phyloP scores from a whole-genome alignment of 495 filamentous ascomycete genomes.

The Neohortaea acidophila region DNA sequence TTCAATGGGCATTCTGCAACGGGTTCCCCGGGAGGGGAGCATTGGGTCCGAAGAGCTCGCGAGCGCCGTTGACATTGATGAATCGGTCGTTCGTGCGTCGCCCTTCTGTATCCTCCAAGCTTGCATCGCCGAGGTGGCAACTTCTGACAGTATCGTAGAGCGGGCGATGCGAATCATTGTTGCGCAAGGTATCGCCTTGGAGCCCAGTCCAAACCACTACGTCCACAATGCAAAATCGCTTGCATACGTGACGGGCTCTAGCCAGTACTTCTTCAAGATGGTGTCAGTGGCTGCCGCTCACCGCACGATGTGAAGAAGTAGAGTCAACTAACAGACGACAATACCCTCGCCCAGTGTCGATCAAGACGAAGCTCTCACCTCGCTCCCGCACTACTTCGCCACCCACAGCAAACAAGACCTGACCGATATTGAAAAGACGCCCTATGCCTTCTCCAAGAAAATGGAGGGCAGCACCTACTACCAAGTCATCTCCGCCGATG shows the following conservation, averaged over 20 bases:
- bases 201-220: constrained; percentile 18
- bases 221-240: constrained; percentile 20
- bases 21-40: constrained; percentile 18
- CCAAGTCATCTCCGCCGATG: constrained; percentile 16
- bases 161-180: constrained; percentile 20
- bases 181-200: constrained; percentile 19
- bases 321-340: neutral
- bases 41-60: constrained; percentile 20
- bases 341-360: constrained; percentile 12
- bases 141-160: constrained; percentile 1
- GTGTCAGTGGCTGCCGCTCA: neutral
- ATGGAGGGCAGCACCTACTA: constrained; percentile 24
- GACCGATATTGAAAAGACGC: constrained; percentile 21
- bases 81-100: constrained; percentile 15
- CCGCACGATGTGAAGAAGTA: too few species aligned
- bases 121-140: too few species aligned
- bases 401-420: constrained; percentile 21
- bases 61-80: constrained; percentile 15
- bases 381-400: constrained; percentile 23
- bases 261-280: constrained; percentile 6
- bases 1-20: constrained; percentile 16
- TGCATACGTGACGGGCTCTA: constrained; percentile 4
- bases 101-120: neutral
- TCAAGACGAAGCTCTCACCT: constrained; percentile 10
- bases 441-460: constrained; percentile 21